phyloP scores from a whole-genome alignment of 108 stramenopile species.

The Cyclotella baltica region DNA sequence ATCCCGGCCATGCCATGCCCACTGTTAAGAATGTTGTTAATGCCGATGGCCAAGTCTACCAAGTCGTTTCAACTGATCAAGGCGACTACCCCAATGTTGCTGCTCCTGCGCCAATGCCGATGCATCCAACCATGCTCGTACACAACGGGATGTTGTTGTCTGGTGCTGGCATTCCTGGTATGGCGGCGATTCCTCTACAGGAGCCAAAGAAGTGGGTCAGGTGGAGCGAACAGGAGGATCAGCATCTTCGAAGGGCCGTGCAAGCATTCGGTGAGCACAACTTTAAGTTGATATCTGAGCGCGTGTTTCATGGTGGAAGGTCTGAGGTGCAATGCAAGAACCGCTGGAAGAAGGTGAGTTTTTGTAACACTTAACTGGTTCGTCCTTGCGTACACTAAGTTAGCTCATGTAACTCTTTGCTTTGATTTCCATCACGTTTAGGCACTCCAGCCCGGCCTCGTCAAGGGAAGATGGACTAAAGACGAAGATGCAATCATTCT shows the following conservation, averaged over 20 bases:
- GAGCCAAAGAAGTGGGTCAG: conserved; percentile 45
- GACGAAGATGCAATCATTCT: conserved; percentile 83
- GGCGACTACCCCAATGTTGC: background rate
- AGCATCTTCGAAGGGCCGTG: conserved; percentile 51
- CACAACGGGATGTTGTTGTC: conserved; percentile 16
- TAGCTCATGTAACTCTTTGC: too few relatives aligned
- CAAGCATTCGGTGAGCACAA: conserved; percentile 49
- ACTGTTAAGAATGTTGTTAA: conserved; percentile 8
- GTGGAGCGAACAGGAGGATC: conserved; percentile 56
- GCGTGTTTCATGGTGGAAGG: conserved; percentile 56
- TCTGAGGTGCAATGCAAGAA: conserved; percentile 88
- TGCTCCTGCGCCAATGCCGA: conserved; percentile 2
- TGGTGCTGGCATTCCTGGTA: conserved; percentile 1
- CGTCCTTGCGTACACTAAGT: too few relatives aligned
- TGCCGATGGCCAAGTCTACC: conserved; percentile 26
- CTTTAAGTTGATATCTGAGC: conserved; percentile 57
- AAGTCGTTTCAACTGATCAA: conserved; percentile 39
- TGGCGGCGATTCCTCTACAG: conserved; percentile 19
- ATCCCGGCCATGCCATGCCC: conserved; percentile 11
- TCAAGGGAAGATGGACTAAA: conserved; percentile 84
- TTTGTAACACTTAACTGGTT: too few relatives aligned
- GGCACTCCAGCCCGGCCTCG: conserved; percentile 85
- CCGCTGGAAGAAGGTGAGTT: conserved; percentile 90
- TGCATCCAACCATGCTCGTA: conserved; percentile 11
- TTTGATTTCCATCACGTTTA: too few relatives aligned